Evolutionary conservation across 73 alveolate genomes (phyloP).

Genomic region (Paraurostyla sp.): DNA sequence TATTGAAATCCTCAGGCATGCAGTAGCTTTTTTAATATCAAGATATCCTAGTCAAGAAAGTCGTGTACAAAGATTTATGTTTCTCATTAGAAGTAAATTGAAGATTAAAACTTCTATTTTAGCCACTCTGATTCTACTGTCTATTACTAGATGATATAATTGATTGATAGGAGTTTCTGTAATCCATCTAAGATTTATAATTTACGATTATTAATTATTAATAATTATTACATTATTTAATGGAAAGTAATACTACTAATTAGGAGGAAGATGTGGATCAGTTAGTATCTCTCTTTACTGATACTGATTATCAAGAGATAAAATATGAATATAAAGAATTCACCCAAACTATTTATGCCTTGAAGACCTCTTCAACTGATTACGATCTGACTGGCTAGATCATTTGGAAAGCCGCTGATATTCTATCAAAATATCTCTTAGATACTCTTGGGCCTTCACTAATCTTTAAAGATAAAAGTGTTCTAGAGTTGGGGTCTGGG

Average conservation of each 20-base stretch:
- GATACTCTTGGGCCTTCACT: constrained; percentile 27
- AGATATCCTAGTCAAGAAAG: too few species aligned
- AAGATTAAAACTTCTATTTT: too few species aligned
- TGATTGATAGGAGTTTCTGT: too few species aligned
- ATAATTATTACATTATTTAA: background rate
- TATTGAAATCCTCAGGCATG: too few species aligned
- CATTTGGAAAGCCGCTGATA: constrained; percentile 79
- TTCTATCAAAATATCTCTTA: constrained; percentile 56
- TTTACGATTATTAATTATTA: background rate
- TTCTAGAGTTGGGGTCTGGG: constrained; percentile 80
- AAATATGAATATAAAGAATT: constrained; percentile 39
- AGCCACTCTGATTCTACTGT: too few species aligned
- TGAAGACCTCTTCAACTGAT: constrained; percentile 75
- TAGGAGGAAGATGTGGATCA: background rate
- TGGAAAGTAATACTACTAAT: background rate
- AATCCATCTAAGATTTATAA: too few species aligned
- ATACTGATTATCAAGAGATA: constrained; percentile 58
- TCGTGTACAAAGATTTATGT: too few species aligned
- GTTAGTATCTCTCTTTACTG: constrained; percentile 52
- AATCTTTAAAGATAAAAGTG: constrained; percentile 26
- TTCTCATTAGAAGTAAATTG: too few species aligned
- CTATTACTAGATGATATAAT: too few species aligned
- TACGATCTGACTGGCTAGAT: constrained; percentile 84
- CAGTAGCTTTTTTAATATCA: too few species aligned
- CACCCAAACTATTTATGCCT: constrained; percentile 59